A percentile compares a stretch with the other conserved stretches of the same genome.
phyloP scores from a whole-genome alignment of 73 alveolate genomes.

The Breviolum minutum region DNA sequence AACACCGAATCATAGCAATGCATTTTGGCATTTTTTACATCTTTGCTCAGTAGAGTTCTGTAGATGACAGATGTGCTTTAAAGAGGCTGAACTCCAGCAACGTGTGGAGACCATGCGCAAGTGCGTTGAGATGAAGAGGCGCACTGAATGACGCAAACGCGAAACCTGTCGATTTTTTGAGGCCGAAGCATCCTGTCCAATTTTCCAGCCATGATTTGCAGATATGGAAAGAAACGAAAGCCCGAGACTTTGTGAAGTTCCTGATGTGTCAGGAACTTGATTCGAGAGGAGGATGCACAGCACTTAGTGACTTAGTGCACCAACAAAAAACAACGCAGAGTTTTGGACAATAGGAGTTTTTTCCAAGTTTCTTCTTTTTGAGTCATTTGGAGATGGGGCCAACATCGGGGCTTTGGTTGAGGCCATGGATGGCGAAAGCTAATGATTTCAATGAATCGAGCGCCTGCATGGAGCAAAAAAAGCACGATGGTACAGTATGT shows the following conservation, averaged over 20 bases:
- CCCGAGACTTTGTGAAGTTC: no score
- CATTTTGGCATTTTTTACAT: no score
- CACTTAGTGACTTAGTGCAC: neutral
- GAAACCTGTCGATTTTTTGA: no score
- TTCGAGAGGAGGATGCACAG: neutral
- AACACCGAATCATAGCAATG: no score
- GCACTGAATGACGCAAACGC: no score
- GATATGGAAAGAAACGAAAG: no score
- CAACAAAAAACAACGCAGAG: neutral
- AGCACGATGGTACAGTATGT: no score
- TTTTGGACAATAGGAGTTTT: neutral
- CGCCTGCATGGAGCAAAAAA: neutral
- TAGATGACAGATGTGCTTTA: neutral
- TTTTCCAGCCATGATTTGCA: no score
- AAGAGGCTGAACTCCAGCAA: slow-evolving; percentile 26
- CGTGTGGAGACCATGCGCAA: slow-evolving; percentile 43
- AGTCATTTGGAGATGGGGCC: neutral
- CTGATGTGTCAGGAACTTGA: neutral
- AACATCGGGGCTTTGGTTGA: neutral
- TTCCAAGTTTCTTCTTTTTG: neutral
- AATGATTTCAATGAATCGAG: neutral
- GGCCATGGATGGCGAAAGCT: neutral
- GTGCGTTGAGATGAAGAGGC: slow-evolving; percentile 25
- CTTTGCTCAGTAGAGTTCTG: neutral
- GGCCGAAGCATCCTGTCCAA: no score